These are phyloP conservation scores for Xylariaceae sp. DNA, from an alignment of 2,329 filamentous ascomycete species.

Conservation along the genomic window DNA sequence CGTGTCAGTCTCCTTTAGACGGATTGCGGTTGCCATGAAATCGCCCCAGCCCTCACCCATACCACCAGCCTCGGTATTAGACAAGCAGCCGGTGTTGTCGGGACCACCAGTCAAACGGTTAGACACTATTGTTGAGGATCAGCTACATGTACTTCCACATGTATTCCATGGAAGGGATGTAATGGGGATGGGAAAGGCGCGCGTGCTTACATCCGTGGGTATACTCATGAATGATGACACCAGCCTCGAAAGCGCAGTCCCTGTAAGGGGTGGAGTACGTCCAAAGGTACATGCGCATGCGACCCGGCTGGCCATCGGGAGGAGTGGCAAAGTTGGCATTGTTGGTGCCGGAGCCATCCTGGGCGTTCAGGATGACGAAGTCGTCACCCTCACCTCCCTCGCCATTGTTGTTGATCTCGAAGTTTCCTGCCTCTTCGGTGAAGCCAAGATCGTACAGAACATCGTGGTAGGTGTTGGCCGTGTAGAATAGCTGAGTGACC, in stretches of 20 bases:
- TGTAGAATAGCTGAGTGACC: constrained; percentile 58
- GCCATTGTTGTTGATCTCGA: constrained; percentile 53
- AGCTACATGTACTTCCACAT: neutral
- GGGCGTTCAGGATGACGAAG: constrained; percentile 51
- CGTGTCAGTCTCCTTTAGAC: constrained; percentile 39
- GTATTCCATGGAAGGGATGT: neutral
- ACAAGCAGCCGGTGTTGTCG: constrained; percentile 44
- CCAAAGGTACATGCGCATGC: constrained; percentile 60
- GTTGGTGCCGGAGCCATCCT: constrained; percentile 51
- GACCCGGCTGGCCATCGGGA: constrained; percentile 43
- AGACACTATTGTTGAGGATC: constrained; percentile 33
- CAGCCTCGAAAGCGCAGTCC: constrained; percentile 55
- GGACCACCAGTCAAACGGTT: constrained; percentile 57
- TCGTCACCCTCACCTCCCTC: constrained; percentile 48
- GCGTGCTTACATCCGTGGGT: constrained; percentile 44
- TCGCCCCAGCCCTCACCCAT: constrained; percentile 50
- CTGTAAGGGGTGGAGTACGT: constrained; percentile 40
- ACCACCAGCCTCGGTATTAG: constrained; percentile 37
- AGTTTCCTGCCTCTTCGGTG: constrained; percentile 55
- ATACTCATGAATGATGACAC: constrained; percentile 58
- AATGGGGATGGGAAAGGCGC: neutral
- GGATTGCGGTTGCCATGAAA: constrained; percentile 44
- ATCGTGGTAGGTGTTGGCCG: constrained; percentile 56
- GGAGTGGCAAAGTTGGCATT: constrained; percentile 57
- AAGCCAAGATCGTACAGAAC: constrained; percentile 55